Evolutionary conservation across 345 rosid genomes (phyloP).

Genomic region (Euphorbia pulcherrima): DNA sequence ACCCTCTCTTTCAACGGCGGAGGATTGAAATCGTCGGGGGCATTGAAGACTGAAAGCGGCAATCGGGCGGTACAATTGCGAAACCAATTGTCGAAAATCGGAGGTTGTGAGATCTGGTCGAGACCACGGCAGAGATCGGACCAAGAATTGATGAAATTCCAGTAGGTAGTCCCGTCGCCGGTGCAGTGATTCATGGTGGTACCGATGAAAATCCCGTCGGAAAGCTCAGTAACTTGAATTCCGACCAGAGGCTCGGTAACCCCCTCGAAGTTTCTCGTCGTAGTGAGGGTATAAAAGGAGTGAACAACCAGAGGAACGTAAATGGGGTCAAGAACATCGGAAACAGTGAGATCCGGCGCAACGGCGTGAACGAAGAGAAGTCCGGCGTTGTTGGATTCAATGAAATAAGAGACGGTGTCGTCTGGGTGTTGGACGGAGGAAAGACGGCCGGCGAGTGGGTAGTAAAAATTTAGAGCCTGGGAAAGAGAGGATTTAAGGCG

Average conservation of each 20-base stretch:
- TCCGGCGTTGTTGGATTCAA: slow-evolving; percentile 27
- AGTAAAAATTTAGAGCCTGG: slow-evolving; percentile 18
- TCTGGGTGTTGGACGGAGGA: slow-evolving; percentile 18
- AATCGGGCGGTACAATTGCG: slow-evolving; percentile 24
- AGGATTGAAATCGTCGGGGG: background rate
- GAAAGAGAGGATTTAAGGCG: slow-evolving; percentile 22
- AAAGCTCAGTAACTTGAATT: too few relatives aligned
- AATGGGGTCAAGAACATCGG: slow-evolving; percentile 23
- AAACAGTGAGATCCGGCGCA: slow-evolving; percentile 25
- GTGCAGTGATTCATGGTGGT: slow-evolving; percentile 13
- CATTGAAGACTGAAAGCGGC: slow-evolving; percentile 19
- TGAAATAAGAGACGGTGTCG: slow-evolving; percentile 11
- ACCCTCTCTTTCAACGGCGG: background rate
- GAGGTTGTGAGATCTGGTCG: background rate
- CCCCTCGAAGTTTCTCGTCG: background rate
- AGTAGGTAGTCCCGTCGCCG: slow-evolving; percentile 18
- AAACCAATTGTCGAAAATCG: slow-evolving; percentile 34
- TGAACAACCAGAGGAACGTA: slow-evolving; percentile 20
- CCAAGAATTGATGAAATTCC: slow-evolving; percentile 23
- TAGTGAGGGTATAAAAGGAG: background rate
- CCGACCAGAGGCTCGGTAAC: slow-evolving; percentile 20
- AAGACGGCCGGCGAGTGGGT: slow-evolving; percentile 28
- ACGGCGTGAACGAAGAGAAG: slow-evolving; percentile 31
- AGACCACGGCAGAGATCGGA: slow-evolving; percentile 20
- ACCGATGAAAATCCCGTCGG: slow-evolving; percentile 25